Base-by-base conservation (phyloP, 768 basidiomycete genomes). In the Pleurotus ostreatus region DNA sequence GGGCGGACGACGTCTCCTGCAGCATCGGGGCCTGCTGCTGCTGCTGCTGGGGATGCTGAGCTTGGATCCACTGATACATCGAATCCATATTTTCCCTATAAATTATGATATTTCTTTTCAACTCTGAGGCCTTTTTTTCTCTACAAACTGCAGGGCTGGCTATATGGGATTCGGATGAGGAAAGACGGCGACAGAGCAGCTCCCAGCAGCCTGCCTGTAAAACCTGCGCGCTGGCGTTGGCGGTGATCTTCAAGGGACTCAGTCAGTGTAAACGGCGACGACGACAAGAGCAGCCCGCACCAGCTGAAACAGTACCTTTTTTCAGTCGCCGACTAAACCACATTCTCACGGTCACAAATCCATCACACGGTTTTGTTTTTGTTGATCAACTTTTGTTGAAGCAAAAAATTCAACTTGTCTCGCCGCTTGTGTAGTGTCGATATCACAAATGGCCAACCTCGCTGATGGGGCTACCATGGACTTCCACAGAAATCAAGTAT, bases 31-130 rank as follows among this genome's bases (percentile, higher is more conserved):
- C 22, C 37, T 37, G 37, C 13, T 20, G 26, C 26, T 20, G 26
- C 30, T 20, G 16, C 13, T 49, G 48, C 48, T 49, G 41, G 30
- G 30, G 61, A 55, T 67, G 67, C 41, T 68, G 67, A 54, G 71
- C 70, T 60, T 73, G 72, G 48, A 75, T 70, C 78, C 78, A 79
- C 60, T 71, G 69, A 68, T 76, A 79, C 39, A 53, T 39, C 20
- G 37, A 18, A 22, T 53, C 51, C 66, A 78, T 68, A 68, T 61
- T 70, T 62, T 71, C 64, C 55, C 60, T 65, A 68, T 78, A 77
- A 77, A 78, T 76, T 65, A 63, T 56, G 63, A 46, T 58, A 59
- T 47, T 54, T 55, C 68, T 63, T 66, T 62, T 65, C 41, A 44
- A 44, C 41, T 68, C 63, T 60, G 49, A 30, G 26, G 46, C 60